These are phyloP conservation scores for Fagopyrum esculentum DNA, from an alignment of 148 eudicot species.

Conservation along the genomic window DNA sequence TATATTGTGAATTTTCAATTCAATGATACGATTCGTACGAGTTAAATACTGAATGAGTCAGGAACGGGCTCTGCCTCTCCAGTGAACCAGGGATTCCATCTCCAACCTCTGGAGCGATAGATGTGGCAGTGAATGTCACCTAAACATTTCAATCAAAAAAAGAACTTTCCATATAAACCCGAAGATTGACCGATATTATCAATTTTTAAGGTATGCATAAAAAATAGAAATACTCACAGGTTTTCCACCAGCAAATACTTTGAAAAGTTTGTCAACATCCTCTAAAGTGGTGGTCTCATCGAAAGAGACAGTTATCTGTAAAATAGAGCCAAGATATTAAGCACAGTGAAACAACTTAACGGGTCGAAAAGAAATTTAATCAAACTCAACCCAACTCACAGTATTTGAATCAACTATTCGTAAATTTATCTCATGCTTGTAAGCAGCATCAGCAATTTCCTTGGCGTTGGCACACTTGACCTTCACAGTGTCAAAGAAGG, in stretches of 20 bases:
- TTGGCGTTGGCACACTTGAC: conserved; percentile 64
- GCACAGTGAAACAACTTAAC: neutral
- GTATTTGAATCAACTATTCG: conserved; percentile 74
- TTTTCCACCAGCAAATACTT: conserved; percentile 73
- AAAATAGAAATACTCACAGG: conserved; percentile 42
- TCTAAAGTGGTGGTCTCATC: conserved; percentile 90
- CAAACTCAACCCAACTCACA: conserved; percentile 32
- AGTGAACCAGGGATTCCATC: conserved; percentile 70
- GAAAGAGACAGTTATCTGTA: conserved; percentile 49
- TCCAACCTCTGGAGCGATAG: conserved; percentile 74
- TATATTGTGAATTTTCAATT: neutral
- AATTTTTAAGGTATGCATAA: no score
- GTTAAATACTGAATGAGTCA: conserved; percentile 84
- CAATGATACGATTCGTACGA: conserved; percentile 44
- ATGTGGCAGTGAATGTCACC: conserved; percentile 83
- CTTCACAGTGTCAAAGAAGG: conserved; percentile 96
- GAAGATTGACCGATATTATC: neutral
- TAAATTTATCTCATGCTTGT: conserved; percentile 74
- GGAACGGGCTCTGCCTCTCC: conserved; percentile 66
- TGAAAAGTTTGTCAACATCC: conserved; percentile 81
- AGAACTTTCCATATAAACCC: neutral
- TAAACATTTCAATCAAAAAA: conserved; percentile 14
- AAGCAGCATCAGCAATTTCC: conserved; percentile 74
- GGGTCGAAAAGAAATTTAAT: neutral
- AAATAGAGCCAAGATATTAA: neutral